A percentile compares a stretch with the other conserved stretches of the same genome.
Conservation (phyloP, 73 alveolate genomes). For the Tetrahymena malaccensis region DNA sequence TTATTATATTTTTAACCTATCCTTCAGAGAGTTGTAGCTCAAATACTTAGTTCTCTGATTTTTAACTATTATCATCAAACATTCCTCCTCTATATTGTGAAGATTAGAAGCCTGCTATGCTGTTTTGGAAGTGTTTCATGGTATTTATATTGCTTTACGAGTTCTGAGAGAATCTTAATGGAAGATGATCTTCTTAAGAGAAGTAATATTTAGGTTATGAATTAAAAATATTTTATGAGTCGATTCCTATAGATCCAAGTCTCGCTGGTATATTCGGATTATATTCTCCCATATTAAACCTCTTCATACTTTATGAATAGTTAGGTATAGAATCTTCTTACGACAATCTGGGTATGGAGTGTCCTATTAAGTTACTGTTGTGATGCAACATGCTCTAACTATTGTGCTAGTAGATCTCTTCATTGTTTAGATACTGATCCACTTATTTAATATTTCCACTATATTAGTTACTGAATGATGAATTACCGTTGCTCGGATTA, state of each 20-base stretch:
- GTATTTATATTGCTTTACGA: not conserved
- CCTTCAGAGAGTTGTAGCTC: not conserved
- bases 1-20: not conserved
- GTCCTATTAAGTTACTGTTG: not conserved
- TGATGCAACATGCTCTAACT: not conserved
- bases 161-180: not conserved
- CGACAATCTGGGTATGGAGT: not conserved
- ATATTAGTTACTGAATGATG: not conserved
- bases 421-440: not conserved
- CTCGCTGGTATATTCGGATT: not conserved
- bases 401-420: not conserved
- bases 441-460: not conserved
- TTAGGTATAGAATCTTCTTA: not conserved
- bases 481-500: not conserved
- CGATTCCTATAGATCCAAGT: not conserved
- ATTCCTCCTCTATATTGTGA: not conserved
- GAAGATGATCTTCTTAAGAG: not conserved
- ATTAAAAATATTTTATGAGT: not conserved
- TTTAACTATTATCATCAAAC: not conserved
- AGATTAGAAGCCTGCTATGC: not conserved
- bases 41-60: not conserved
- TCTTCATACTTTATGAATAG: not conserved
- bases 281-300: not conserved
- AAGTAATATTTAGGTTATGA: not conserved
- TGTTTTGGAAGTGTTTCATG: not conserved